phyloP scores from a whole-genome alignment of 2,329 filamentous ascomycete species.

The Aspergillus sp. region DNA sequence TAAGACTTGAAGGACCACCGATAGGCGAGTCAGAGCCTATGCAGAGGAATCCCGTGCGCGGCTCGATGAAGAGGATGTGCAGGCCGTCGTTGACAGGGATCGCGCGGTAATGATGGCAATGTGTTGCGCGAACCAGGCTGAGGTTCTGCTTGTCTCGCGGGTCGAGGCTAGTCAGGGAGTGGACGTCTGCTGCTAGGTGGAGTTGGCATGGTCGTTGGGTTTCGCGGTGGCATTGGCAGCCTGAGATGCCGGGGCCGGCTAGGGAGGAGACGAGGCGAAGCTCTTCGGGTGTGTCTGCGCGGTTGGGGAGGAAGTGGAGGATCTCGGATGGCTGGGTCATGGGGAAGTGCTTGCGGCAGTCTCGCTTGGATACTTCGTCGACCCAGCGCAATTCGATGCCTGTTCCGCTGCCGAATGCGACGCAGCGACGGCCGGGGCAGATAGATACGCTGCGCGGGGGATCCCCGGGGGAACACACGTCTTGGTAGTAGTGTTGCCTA shows the following conservation, averaged over 20 bases:
- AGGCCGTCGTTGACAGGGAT: constrained; percentile 59
- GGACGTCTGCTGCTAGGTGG: constrained; percentile 21
- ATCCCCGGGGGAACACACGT: constrained; percentile 55
- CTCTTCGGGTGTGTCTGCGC: constrained; percentile 47
- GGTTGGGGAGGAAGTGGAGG: constrained; percentile 53
- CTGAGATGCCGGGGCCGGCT: constrained; percentile 33
- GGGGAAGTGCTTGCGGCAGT: constrained; percentile 33
- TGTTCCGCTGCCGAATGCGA: constrained; percentile 58
- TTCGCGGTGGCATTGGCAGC: constrained; percentile 22
- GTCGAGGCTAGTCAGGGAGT: constrained; percentile 20
- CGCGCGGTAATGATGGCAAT: constrained; percentile 56
- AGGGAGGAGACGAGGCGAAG: constrained; percentile 58
- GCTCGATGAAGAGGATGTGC: constrained; percentile 60
- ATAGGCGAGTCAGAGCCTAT: constrained; percentile 57
- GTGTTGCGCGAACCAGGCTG: constrained; percentile 35
- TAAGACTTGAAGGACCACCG: constrained; percentile 51
- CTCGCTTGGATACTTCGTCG: constrained; percentile 39
- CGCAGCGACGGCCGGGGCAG: constrained; percentile 57
- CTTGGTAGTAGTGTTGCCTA: constrained; percentile 40
- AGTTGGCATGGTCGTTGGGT: constrained; percentile 20
- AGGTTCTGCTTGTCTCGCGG: constrained; percentile 16
- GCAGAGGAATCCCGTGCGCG: constrained; percentile 49
- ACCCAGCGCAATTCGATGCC: constrained; percentile 60
- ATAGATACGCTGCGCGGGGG: constrained; percentile 60
- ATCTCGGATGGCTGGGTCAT: constrained; percentile 37